Evolutionary conservation across 768 basidiomycete species (phyloP), one percentile per base, ranked within the genome.

Genomic region (Leccinum subgranulosum): DNA sequence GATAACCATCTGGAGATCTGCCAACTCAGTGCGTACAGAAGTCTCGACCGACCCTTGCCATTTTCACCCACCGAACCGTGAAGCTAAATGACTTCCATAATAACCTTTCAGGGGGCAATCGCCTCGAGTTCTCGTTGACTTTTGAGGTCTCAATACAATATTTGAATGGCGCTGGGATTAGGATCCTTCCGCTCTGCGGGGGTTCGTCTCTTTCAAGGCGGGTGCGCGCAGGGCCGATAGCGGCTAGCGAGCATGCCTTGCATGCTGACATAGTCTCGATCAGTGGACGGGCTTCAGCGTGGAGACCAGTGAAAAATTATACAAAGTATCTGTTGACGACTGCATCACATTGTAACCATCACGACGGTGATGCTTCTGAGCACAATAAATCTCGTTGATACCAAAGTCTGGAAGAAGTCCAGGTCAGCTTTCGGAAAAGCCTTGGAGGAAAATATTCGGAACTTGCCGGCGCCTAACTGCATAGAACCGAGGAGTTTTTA

Each of bases 271-370:
- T 53, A 49, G 21, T 39, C 45, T 31, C 51, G 46, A 48, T 49
- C 50, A 31, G 28, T 29, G 19, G 31, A 21, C 25, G 53, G 7
- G 28, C 27, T 64, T 41, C 29, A 21, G 31, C 45, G 49, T 51
- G 29, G 36, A 57, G 27, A 49, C 21, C 48, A 48, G 56, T 56
- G 41, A 54, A 52, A 49, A 10, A 11, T 19, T 43, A 62, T 36
- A 27, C 48, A 55, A 28, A 21, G 48, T 34, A 49, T 39, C 53
- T 51, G 60, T 55, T 17, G 19, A 58, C 43, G 25, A 53, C 47
- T 15, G 51, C 60, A 56, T 64, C 66, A 58, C 46, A 50, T 19
- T 43, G 69, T 70, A 69, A 69, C 69, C 67, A 69, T 66, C 64
- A 43, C 66, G 45, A 69, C 69, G 43, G 46, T 25, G 14, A 59